A percentile compares a stretch with the other conserved stretches of the same genome.
phyloP scores from a whole-genome alignment of 2,329 filamentous ascomycete genomes.

The Ambrosiella xylebori region DNA sequence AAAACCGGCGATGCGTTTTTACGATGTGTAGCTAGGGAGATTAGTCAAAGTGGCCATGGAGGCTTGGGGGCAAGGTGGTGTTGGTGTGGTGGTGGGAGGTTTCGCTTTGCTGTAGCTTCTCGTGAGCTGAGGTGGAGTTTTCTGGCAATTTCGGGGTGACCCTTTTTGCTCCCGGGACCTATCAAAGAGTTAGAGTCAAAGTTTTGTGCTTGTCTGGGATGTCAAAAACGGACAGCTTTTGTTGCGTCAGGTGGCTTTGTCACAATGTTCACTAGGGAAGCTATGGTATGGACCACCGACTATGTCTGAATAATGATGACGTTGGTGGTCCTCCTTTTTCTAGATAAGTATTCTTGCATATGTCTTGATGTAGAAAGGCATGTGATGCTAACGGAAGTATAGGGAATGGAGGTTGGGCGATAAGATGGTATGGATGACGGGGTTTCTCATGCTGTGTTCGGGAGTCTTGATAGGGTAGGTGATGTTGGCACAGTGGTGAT shows the following conservation, averaged over 20 bases:
- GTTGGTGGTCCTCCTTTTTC: constrained; percentile 1
- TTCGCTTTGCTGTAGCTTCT: not conserved
- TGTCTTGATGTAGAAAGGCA: not conserved
- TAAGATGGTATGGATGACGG: not conserved
- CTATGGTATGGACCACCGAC: not conserved
- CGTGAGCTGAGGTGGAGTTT: not conserved
- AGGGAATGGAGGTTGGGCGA: not conserved
- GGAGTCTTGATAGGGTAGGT: not conserved
- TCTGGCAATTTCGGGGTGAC: constrained; percentile 3
- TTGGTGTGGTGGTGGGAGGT: not conserved
- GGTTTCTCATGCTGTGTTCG: not conserved
- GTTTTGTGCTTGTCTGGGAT: constrained; percentile 67
- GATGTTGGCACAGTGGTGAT: not conserved
- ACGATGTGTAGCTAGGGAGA: not conserved
- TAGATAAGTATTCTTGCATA: constrained; percentile 1
- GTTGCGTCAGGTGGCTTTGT: not conserved
- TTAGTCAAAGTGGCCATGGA: not conserved
- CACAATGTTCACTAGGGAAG: not conserved
- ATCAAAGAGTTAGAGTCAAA: constrained; percentile 86
- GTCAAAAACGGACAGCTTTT: not conserved
- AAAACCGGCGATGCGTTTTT: not conserved
- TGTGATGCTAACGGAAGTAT: constrained; percentile 1
- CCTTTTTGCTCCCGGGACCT: constrained; percentile 45
- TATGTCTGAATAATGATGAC: not conserved
- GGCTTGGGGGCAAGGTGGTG: not conserved